A percentile compares a stretch with the other conserved stretches of the same genome.
phyloP scores from a whole-genome alignment of 75 land plant genomes.

The Sequoia sempervirens region DNA sequence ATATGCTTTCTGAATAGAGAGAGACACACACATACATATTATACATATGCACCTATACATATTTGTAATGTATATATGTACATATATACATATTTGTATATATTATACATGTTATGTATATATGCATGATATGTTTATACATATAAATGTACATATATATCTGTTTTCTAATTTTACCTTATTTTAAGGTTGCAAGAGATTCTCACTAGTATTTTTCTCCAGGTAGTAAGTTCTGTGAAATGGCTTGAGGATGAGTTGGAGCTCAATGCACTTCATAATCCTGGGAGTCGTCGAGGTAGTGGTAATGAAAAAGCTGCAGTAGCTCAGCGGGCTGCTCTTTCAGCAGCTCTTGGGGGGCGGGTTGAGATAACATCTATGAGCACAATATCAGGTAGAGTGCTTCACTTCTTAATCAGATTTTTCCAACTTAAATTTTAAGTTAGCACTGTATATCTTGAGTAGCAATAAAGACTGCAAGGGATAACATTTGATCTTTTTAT shows the following conservation, averaged over 20 bases:
- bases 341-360: conserved; percentile 83
- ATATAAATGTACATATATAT: too few relatives aligned
- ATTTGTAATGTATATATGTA: neutral
- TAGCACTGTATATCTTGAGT: neutral
- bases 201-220: conserved; percentile 2
- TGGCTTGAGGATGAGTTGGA: conserved; percentile 99
- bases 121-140: too few relatives aligned
- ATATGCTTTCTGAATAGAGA: neutral
- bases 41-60: neutral
- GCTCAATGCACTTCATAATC: conserved; percentile 91
- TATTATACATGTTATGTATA: too few relatives aligned
- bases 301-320: conserved; percentile 86
- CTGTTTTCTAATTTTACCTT: neutral
- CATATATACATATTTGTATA: neutral
- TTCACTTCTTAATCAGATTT: neutral
- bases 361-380: conserved; percentile 71
- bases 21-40: too few relatives aligned
- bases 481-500: neutral
- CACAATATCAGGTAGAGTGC: conserved; percentile 75
- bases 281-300: conserved; percentile 86
- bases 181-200: neutral
- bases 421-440: neutral
- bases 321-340: conserved; percentile 78
- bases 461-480: neutral
- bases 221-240: conserved; percentile 97